These are phyloP conservation scores for Pichia cactophila DNA, from an alignment of 1,139 yeast genomes.

Conservation along the genomic window DNA sequence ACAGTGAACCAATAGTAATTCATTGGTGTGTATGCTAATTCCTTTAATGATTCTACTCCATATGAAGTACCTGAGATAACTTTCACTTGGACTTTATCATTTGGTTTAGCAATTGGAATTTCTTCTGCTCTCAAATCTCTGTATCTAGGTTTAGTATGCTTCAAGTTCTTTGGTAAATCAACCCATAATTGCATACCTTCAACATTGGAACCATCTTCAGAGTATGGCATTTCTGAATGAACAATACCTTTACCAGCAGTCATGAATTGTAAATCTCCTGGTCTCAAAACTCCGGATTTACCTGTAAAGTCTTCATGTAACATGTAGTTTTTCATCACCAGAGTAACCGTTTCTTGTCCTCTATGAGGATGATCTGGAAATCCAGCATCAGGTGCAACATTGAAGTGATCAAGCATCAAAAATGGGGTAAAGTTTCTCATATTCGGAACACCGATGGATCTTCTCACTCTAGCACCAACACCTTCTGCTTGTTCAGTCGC, in stretches of 20 bases:
- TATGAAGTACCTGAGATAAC: slow-evolving; percentile 74
- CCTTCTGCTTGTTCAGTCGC: slow-evolving; percentile 82
- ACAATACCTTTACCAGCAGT: slow-evolving; percentile 89
- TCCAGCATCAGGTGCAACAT: slow-evolving; percentile 47
- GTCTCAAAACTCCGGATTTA: slow-evolving; percentile 62
- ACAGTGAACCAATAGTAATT: slow-evolving; percentile 64
- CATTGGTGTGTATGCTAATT: slow-evolving; percentile 80
- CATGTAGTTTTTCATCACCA: slow-evolving; percentile 63
- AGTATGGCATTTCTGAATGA: slow-evolving; percentile 77
- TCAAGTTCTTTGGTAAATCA: slow-evolving; percentile 67
- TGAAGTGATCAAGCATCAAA: slow-evolving; percentile 76
- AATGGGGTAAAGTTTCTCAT: slow-evolving; percentile 77
- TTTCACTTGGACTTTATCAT: slow-evolving; percentile 58
- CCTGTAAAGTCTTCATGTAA: slow-evolving; percentile 95
- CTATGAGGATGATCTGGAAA: slow-evolving; percentile 93
- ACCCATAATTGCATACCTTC: slow-evolving; percentile 90
- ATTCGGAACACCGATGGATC: slow-evolving; percentile 66
- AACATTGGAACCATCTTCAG: slow-evolving; percentile 50
- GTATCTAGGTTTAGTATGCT: slow-evolving; percentile 68
- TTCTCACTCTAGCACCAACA: slow-evolving; percentile 76
- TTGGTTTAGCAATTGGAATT: slow-evolving; percentile 62
- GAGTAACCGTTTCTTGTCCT: slow-evolving; percentile 85
- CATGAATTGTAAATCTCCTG: slow-evolving; percentile 92
- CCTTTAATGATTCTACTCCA: slow-evolving; percentile 67
- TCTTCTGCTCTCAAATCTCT: slow-evolving; percentile 69